These are phyloP conservation scores for Moesziomyces antarcticus DNA, from an alignment of 1,284 basidiomycete species.

Conservation along the genomic window DNA sequence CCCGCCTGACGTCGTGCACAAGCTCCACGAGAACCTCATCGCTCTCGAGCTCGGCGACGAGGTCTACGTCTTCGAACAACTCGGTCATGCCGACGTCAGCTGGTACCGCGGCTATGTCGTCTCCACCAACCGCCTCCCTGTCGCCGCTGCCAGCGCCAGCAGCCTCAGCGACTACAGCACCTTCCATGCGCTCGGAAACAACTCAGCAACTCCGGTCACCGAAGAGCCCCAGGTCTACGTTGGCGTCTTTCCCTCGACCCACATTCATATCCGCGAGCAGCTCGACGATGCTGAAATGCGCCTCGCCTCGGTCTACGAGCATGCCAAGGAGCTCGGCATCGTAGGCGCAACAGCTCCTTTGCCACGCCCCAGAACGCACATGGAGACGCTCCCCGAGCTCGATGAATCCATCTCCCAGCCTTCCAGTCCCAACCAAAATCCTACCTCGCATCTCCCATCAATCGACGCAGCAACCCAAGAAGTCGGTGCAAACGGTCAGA, in stretches of 20 bases:
- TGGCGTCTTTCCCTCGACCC: conserved; percentile 92
- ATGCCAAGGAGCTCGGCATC: conserved; percentile 53
- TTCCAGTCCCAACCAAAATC: conserved; percentile 33
- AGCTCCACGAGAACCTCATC: conserved; percentile 57
- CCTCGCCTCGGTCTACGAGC: conserved; percentile 75
- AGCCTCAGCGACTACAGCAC: conserved; percentile 56
- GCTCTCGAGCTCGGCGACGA: conserved; percentile 81
- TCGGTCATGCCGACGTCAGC: conserved; percentile 54
- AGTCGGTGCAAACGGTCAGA: conserved; percentile 39
- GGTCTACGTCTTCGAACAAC: conserved; percentile 77
- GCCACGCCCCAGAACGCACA: conserved; percentile 28
- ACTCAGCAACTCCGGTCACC: conserved; percentile 13
- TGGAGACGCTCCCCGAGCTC: conserved; percentile 54
- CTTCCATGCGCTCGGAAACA: conserved; percentile 36
- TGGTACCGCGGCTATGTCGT: conserved; percentile 79
- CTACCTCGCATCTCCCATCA: conserved; percentile 13
- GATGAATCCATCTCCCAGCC: conserved; percentile 44
- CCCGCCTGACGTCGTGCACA: conserved; percentile 23
- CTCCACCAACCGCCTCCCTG: conserved; percentile 69
- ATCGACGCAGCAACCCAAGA: conserved; percentile 21
- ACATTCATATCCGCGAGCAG: conserved; percentile 88
- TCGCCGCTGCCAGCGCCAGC: conserved; percentile 68
- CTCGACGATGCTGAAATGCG: conserved; percentile 88
- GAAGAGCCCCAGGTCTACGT: conserved; percentile 84
- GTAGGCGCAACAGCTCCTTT: conserved; percentile 48